Evolutionary conservation across 495 filamentous ascomycete genomes (phyloP), one percentile per base, ranked within the genome.

Genomic region (Articulospora tetracladia): DNA sequence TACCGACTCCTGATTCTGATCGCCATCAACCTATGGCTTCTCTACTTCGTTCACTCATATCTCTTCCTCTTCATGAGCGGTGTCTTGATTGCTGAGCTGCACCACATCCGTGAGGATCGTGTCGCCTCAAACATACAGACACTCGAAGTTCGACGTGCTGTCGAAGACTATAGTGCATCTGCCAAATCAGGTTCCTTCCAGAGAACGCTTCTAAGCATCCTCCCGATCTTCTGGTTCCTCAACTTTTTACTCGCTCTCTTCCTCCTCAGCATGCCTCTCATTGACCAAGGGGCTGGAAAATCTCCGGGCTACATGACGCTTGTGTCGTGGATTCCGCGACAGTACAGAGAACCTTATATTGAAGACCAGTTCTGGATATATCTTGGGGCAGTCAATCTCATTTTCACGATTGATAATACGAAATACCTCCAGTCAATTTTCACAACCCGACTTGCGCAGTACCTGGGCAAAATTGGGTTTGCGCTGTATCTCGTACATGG

Each of bases 51-150:
- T 68, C 84, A 32, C 75, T 85, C 61, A 79, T 81, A 86, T 36
- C 32, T 63, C 20, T 58, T 54, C 26, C 49, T 63, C 23, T 88
- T 86, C 64, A 63, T 86, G 0, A 67, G 72, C 1, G 85, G 85
- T 32, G 73, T 84, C 71, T 68, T 85, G 23, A 76, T 87, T 60
- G 83, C 82, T 26, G 84, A 87, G 77, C 83, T 60, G 67, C 83
- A 25, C 76, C 79, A 57, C 48, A 57, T 57, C n/a, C 41, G 60
- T 28, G 83, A 87, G 63, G 60, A 77, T 0, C 77, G 83, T 56
- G 68, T 83, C n/a, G 76, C 79, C 59, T 50, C 70, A 76, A 23
- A 62, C 28, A 47, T 11, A 34, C 19, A 47, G 19, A n/a, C 54
- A 11, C 27, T 34, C 51, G 11, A 19, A 26, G n/a, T 30, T 12